Evolutionary conservation across 164 flowering plant genomes (phyloP).

Genomic region (Piper longum): DNA sequence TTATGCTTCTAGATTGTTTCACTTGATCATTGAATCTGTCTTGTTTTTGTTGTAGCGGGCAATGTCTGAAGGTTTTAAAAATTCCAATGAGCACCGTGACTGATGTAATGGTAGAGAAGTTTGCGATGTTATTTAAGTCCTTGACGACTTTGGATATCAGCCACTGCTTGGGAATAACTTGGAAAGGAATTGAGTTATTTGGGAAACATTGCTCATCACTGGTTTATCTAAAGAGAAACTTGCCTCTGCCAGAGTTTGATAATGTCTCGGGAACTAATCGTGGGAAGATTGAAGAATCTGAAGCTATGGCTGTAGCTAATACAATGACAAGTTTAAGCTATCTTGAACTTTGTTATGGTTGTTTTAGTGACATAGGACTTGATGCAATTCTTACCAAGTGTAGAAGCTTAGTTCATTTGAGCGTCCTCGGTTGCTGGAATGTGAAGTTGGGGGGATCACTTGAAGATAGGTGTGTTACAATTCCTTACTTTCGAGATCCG

Average conservation of each 20-base stretch:
- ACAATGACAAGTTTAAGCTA: conserved; percentile 62
- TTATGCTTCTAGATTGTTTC: too few relatives aligned
- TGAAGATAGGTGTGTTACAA: conserved; percentile 11
- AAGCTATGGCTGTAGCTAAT: conserved; percentile 55
- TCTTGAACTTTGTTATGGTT: conserved; percentile 51
- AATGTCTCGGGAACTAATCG: background rate
- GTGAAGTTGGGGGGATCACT: conserved; percentile 26
- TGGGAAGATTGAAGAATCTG: conserved; percentile 29
- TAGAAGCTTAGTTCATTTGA: conserved; percentile 32
- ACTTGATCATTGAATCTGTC: too few relatives aligned
- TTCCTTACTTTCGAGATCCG: conserved; percentile 18
- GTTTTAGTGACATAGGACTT: conserved; percentile 19
- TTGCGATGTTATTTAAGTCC: conserved; percentile 25
- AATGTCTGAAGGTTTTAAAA: conserved; percentile 36
- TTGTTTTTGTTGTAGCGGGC: conserved; percentile 23
- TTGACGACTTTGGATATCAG: conserved; percentile 47
- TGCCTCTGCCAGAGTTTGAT: conserved; percentile 38
- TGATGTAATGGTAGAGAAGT: conserved; percentile 36
- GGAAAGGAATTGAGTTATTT: conserved; percentile 29
- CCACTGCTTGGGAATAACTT: conserved; percentile 35
- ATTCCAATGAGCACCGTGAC: conserved; percentile 42
- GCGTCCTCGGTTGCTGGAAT: conserved; percentile 56
- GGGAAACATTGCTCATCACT: conserved; percentile 53
- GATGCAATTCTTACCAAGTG: conserved; percentile 18
- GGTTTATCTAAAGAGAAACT: conserved; percentile 28